These are phyloP conservation scores for Mortierella sp. DNA, from an alignment of 371 early-diverging fungal species.

Conservation along the genomic window DNA sequence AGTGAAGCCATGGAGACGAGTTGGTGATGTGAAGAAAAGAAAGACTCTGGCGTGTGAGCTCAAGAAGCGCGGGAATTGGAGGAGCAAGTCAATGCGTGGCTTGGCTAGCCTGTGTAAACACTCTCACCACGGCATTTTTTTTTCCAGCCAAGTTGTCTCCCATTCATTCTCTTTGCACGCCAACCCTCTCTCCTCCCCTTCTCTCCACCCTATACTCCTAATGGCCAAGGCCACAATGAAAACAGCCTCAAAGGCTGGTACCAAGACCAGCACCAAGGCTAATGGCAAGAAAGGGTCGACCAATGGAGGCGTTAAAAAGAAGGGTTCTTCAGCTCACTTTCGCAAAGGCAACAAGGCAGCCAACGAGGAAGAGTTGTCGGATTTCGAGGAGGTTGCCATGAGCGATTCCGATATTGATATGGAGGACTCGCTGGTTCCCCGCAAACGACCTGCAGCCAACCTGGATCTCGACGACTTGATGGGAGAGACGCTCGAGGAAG, in stretches of 20 bases:
- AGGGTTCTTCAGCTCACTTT: slow-evolving; percentile 19
- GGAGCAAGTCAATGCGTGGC: neutral
- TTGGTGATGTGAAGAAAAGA: neutral
- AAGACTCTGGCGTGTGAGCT: neutral
- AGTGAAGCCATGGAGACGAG: slow-evolving; percentile 38
- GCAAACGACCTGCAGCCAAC: slow-evolving; percentile 33
- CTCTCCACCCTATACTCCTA: slow-evolving; percentile 1
- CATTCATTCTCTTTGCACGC: neutral
- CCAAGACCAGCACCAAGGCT: slow-evolving; percentile 14
- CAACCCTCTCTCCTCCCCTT: neutral
- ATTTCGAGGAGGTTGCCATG: slow-evolving; percentile 53
- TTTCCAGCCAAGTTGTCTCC: slow-evolving; percentile 3
- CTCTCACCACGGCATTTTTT: neutral
- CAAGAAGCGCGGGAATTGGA: neutral
- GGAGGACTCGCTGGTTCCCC: slow-evolving; percentile 43
- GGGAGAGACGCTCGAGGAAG: slow-evolving; percentile 45
- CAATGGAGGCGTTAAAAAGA: slow-evolving; percentile 4
- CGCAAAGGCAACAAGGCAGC: slow-evolving; percentile 34
- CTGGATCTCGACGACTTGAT: slow-evolving; percentile 50
- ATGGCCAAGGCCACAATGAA: slow-evolving; percentile 35
- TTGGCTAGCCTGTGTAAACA: neutral
- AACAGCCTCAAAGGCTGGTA: slow-evolving; percentile 8
- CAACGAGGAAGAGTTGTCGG: slow-evolving; percentile 37
- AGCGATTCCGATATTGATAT: slow-evolving; percentile 53
- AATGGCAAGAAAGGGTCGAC: slow-evolving; percentile 4